These are phyloP conservation scores for Calonectria leucothoes DNA, from an alignment of 2,329 filamentous ascomycete genomes.

Conservation along the genomic window DNA sequence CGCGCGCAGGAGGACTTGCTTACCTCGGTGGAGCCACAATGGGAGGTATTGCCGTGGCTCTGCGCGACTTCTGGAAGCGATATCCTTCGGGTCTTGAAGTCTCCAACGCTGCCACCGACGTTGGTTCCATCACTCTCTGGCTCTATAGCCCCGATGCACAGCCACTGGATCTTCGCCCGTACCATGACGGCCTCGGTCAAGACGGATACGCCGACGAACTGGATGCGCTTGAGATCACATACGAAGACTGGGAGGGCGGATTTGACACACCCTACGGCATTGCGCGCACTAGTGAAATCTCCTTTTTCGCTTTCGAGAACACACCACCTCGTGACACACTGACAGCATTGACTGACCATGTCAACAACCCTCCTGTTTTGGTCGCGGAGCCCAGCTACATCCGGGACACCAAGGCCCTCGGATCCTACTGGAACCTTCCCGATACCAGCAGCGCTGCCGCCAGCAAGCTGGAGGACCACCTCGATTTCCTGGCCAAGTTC, in stretches of 20 bases:
- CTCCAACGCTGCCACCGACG: conserved; percentile 59
- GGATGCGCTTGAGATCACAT: conserved; percentile 71
- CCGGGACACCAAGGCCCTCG: conserved; percentile 62
- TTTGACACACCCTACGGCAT: conserved; percentile 69
- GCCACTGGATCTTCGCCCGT: conserved; percentile 67
- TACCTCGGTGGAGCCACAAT: conserved; percentile 68
- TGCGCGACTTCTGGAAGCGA: conserved; percentile 73
- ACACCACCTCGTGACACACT: conserved; percentile 64
- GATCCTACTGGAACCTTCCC: conserved; percentile 64
- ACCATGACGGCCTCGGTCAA: conserved; percentile 67
- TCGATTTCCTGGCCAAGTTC: conserved; percentile 67
- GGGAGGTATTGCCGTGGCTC: conserved; percentile 69
- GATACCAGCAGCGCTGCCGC: conserved; percentile 38
- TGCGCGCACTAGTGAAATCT: conserved; percentile 68
- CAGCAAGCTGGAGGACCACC: conserved; percentile 60
- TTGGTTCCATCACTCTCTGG: conserved; percentile 68
- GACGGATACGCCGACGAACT: conserved; percentile 68
- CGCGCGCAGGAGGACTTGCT: conserved; percentile 65
- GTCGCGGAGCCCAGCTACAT: conserved; percentile 61
- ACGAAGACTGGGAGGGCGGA: conserved; percentile 69
- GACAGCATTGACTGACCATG: conserved; percentile 54
- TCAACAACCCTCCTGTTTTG: conserved; percentile 65
- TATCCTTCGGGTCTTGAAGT: conserved; percentile 70
- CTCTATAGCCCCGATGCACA: conserved; percentile 67
- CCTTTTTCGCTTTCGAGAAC: conserved; percentile 61